Percentiles rank a stretch among this genome's conserved stretches.
phyloP scores from a whole-genome alignment of 257 asterid species.

The Ajuga chamaepitys region DNA sequence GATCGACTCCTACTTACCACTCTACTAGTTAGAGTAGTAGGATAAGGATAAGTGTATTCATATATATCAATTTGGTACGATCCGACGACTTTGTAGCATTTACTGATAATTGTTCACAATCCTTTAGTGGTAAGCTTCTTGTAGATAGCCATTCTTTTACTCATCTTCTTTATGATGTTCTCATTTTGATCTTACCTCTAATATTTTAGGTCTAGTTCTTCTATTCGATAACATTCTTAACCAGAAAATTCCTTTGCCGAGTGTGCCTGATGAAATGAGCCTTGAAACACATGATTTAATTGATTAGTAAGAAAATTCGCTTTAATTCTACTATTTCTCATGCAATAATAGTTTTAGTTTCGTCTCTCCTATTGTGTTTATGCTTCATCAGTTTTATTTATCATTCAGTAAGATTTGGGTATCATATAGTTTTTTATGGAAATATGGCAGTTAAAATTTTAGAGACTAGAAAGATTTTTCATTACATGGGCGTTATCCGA shows the following conservation, averaged over 20 bases:
- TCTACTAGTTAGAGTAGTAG: too few species aligned
- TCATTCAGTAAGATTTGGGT: background rate
- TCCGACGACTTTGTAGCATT: too few species aligned
- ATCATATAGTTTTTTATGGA: background rate
- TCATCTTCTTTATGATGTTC: constrained; percentile 9
- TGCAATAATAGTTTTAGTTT: background rate
- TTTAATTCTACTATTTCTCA: constrained; percentile 2
- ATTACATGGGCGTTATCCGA: background rate
- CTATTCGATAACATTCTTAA: constrained; percentile 92
- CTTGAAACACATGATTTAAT: constrained; percentile 74
- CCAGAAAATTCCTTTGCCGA: constrained; percentile 94
- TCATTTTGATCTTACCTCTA: constrained; percentile 21
- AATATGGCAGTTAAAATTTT: background rate
- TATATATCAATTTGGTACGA: too few species aligned
- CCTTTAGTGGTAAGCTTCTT: constrained; percentile 93
- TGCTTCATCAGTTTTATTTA: background rate
- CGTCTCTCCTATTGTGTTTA: background rate
- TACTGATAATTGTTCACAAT: constrained; percentile 92
- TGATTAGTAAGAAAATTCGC: constrained; percentile 57
- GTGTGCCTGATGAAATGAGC: constrained; percentile 87
- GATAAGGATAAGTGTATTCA: too few species aligned
- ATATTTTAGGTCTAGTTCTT: constrained; percentile 79
- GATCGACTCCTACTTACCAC: too few species aligned
- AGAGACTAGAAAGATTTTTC: background rate
- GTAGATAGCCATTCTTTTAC: constrained; percentile 17